Percentiles rank a stretch among this genome's conserved stretches.
Evolutionary conservation across 2,329 filamentous ascomycete genomes (phyloP).

Genomic region (Amesomyces nigricolor): DNA sequence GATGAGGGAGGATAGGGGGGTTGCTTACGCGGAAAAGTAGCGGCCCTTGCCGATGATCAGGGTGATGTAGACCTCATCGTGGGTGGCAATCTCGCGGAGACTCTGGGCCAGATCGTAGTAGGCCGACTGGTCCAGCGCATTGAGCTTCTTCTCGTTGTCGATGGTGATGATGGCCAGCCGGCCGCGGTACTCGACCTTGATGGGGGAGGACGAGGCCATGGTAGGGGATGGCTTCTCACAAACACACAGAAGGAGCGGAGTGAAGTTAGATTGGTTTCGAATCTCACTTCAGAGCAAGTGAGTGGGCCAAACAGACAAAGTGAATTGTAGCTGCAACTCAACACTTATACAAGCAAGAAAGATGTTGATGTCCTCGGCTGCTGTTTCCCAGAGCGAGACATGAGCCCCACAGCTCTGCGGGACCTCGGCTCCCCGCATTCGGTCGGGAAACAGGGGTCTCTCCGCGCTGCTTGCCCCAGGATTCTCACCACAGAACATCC

Average conservation of each 20-base stretch:
- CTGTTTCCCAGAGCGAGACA: background rate
- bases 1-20: too few species aligned
- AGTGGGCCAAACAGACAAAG: too few species aligned
- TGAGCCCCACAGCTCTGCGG: background rate
- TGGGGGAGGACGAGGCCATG: conserved; percentile 36
- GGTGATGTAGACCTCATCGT: conserved; percentile 78
- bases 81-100: conserved; percentile 70
- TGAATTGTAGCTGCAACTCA: too few species aligned
- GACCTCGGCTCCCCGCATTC: conserved; percentile 21
- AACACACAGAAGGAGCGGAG: background rate
- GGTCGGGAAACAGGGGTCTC: background rate
- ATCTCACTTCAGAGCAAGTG: background rate
- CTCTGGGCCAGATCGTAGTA: conserved; percentile 74
- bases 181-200: conserved; percentile 56
- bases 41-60: conserved; percentile 77
- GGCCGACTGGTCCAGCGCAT: conserved; percentile 64
- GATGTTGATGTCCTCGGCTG: conserved; percentile 5
- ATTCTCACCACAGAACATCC: too few species aligned
- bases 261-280: background rate
- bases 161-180: conserved; percentile 80
- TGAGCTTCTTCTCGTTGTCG: conserved; percentile 79
- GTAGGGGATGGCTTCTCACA: background rate
- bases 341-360: background rate
- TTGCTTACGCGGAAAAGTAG: conserved; percentile 84
- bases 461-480: too few species aligned